Percentiles rank a stretch among this genome's conserved stretches.
Evolutionary conservation across 192 early-diverging fungal species (phyloP).

Genomic region (Coemansia sp.): DNA sequence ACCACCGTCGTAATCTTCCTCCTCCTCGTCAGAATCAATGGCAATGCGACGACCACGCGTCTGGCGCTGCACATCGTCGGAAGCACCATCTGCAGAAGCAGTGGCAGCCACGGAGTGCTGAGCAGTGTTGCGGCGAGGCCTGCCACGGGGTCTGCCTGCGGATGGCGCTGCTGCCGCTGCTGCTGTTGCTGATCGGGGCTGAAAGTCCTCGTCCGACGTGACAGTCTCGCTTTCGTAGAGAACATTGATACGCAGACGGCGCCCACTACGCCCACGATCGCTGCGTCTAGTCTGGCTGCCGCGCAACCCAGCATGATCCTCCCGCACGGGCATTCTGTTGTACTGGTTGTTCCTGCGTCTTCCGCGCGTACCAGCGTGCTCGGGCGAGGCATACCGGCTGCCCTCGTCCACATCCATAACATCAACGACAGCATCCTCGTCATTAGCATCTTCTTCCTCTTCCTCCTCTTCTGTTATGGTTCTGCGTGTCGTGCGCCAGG

Average conservation of each 20-base stretch:
- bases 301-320: too few species aligned
- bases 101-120: background rate
- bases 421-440: constrained; percentile 9
- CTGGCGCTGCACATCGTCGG: constrained; percentile 8
- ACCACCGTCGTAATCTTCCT: constrained; percentile 1
- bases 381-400: background rate
- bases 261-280: background rate
- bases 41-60: constrained; percentile 39
- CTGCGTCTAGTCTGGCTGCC: too few species aligned
- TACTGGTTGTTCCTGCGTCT: background rate
- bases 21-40: constrained; percentile 40
- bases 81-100: background rate
- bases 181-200: constrained; percentile 12
- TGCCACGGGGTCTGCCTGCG: background rate
- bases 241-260: constrained; percentile 8
- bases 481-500: constrained; percentile 10
- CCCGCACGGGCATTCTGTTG: too few species aligned
- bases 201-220: constrained; percentile 44
- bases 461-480: constrained; percentile 18
- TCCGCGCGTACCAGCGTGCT: background rate
- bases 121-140: constrained; percentile 8
- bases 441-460: constrained; percentile 38
- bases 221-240: constrained; percentile 3
- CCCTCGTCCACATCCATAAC: constrained; percentile 11
- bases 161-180: background rate